Conservation (phyloP, 2,329 filamentous ascomycete genomes). For the Colletotrichum viniferum region DNA sequence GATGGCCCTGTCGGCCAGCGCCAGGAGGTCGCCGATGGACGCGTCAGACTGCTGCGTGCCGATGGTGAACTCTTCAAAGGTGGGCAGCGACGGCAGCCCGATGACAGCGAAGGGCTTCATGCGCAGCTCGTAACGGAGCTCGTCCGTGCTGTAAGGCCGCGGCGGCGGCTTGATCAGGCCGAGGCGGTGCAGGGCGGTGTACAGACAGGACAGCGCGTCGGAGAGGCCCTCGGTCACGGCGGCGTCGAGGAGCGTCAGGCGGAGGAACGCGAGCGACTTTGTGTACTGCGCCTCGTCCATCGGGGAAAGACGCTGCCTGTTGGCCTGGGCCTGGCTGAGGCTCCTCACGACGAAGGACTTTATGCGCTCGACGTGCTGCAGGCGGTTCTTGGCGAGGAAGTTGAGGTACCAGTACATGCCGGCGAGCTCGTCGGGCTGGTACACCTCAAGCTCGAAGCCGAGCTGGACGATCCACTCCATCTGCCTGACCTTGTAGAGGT, state of each 20-base stretch:
- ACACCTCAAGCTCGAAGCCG: constrained; percentile 92
- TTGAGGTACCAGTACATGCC: constrained; percentile 93
- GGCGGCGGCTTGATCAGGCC: constrained; percentile 53
- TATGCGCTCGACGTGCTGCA: constrained; percentile 75
- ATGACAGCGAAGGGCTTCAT: constrained; percentile 83
- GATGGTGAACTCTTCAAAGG: constrained; percentile 63
- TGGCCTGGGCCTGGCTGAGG: constrained; percentile 31
- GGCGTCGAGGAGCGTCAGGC: constrained; percentile 67
- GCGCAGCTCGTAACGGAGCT: constrained; percentile 78
- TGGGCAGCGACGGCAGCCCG: constrained; percentile 69
- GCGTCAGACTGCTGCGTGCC: constrained; percentile 45
- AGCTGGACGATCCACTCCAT: constrained; percentile 89
- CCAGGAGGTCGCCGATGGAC: constrained; percentile 43
- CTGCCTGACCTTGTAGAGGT: constrained; percentile 86
- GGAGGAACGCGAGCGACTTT: constrained; percentile 59
- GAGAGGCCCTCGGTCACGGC: constrained; percentile 65
- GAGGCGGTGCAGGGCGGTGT: constrained; percentile 67
- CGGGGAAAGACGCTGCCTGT: constrained; percentile 27
- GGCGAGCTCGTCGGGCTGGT: constrained; percentile 81
- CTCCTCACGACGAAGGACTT: constrained; percentile 63
- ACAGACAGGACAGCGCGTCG: constrained; percentile 64
- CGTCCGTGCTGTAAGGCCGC: constrained; percentile 70
- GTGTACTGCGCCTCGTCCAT: constrained; percentile 47
- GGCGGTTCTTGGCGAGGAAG: constrained; percentile 70
- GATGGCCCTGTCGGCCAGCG: constrained; percentile 50